Percentiles rank a stretch among this genome's conserved stretches.
phyloP scores from a whole-genome alignment of 1,139 yeast genomes.

The Wickerhamomyces sp. region DNA sequence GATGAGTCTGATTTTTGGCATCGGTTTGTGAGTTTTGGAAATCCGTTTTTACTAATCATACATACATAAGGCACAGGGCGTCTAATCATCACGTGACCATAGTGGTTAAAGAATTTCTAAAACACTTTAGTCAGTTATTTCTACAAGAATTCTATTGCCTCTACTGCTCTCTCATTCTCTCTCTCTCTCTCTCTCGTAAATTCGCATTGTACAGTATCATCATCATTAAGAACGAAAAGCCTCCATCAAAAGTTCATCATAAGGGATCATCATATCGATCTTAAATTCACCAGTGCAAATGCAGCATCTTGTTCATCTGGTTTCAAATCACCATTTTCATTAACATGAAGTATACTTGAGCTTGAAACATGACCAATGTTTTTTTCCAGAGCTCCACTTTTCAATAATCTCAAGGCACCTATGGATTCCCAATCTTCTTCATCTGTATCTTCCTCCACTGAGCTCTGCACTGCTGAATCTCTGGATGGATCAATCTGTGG shows the following conservation, averaged over 20 bases:
- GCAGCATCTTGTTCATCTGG: slow-evolving; percentile 49
- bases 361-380: neutral
- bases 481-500: neutral
- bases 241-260: neutral
- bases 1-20: too few relatives aligned
- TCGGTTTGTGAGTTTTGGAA: too few relatives aligned
- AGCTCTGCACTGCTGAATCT: neutral
- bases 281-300: slow-evolving; percentile 55
- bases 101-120: neutral
- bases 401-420: slow-evolving; percentile 64
- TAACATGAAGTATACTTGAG: neutral
- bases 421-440: slow-evolving; percentile 94
- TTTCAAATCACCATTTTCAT: slow-evolving; percentile 7
- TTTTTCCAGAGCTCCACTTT: slow-evolving; percentile 20
- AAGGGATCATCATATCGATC: slow-evolving; percentile 27
- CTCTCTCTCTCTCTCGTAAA: too few relatives aligned
- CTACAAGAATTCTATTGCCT: neutral
- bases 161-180: too few relatives aligned
- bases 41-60: too few relatives aligned
- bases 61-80: neutral
- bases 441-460: slow-evolving; percentile 51
- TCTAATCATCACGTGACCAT: neutral
- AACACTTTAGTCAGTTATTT: neutral
- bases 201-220: too few relatives aligned
- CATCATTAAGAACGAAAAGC: neutral